Evolutionary conservation across 176 grass and related monocot species (phyloP), one percentile per base, ranked within the genome.

Genomic region (Eragrostis nindensis): DNA sequence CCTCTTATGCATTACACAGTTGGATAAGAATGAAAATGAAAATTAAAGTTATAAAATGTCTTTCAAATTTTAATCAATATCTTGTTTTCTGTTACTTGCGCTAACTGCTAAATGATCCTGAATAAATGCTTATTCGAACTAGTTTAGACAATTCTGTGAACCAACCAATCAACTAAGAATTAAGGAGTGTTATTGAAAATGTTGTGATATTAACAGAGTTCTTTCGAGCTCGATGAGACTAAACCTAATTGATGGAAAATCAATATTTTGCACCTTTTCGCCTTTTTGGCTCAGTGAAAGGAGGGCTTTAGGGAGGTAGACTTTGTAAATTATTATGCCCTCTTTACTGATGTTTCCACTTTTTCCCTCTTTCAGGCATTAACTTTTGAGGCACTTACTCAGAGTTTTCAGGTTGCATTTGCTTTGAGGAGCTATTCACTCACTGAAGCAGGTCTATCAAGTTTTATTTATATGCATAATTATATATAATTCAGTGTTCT

Each of bases 321-420:
- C 26, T 29, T 71, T 88, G 52, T 25, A 25, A 53, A 53, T 78
- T 22, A 63, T 66, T 62, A 27, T 66, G 56, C 42, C 30, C 52
- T 84, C 45, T 43, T 55, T 79, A 42, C 70, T 87, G 14, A 87
- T 87, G 43, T 59, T 80, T 42, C 84, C 45, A 47, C 12, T 26
- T 76, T 92, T 86, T 70, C 45, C 45, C 75, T 80, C 27, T 88
- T 94, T 68, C 92, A 99, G 96, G 88, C 90, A 75, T 90, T 91
- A 82, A 83, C 91, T 86, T 84, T 90, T 88, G 96, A 95, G 82
- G 86, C 88, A 79, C 86, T 99, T 75, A 90, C 88, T 78, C 90
- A 86, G 84, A 91, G 93, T 86, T 99, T 99, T 90, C 92, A 93
- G 83, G 90, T 95, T 90, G 93, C 93, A 76, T 99, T 99, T 85